Evolutionary conservation across 768 basidiomycete genomes (phyloP).

Genomic region (Cystofilobasidium macerans): DNA sequence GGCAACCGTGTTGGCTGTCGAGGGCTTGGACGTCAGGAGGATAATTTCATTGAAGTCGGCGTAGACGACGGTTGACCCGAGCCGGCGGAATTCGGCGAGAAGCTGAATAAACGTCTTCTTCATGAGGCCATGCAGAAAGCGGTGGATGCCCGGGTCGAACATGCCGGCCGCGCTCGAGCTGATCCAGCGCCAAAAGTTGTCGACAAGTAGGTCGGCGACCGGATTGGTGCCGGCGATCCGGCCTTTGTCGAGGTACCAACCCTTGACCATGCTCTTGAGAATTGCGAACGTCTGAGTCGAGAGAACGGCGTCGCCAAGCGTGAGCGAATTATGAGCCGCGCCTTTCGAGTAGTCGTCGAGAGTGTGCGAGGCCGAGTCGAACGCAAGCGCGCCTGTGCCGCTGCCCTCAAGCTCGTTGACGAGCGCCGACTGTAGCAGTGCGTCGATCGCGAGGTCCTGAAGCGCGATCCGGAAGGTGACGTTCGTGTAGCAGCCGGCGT

Average conservation of each 20-base stretch:
- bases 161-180: conserved; percentile 71
- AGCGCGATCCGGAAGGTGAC: conserved; percentile 84
- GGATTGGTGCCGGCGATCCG: conserved; percentile 55
- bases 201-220: conserved; percentile 48
- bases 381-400: conserved; percentile 73
- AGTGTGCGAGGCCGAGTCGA: conserved; percentile 83
- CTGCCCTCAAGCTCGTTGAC: conserved; percentile 97
- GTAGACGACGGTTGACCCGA: conserved; percentile 85
- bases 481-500: conserved; percentile 78
- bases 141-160: conserved; percentile 85
- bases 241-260: conserved; percentile 68
- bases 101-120: conserved; percentile 95
- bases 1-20: conserved; percentile 80
- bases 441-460: conserved; percentile 84
- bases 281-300: conserved; percentile 76
- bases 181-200: conserved; percentile 98
- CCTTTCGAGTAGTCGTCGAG: conserved; percentile 75
- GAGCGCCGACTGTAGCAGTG: conserved; percentile 81
- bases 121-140: conserved; percentile 91
- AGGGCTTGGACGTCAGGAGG: conserved; percentile 83
- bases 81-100: conserved; percentile 85
- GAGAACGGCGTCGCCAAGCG: conserved; percentile 77
- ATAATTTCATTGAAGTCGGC: conserved; percentile 86
- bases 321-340: conserved; percentile 50
- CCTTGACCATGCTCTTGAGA: conserved; percentile 74